Conservation (phyloP, 495 filamentous ascomycete species). For the Lophium mytilinum region DNA sequence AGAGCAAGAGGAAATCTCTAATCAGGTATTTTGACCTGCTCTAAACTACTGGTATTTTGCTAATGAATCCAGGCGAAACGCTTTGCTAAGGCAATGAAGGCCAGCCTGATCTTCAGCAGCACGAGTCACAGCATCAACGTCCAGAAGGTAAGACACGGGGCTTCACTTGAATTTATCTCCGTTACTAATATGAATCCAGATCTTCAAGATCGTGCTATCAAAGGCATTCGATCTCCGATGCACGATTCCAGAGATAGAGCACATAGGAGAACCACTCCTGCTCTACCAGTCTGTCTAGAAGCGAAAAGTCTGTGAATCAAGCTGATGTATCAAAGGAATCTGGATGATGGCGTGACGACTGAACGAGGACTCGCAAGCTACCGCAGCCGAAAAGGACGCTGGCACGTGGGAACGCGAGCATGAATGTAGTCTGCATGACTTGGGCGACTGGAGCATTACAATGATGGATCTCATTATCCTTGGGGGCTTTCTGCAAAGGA, state of each 20-base stretch:
- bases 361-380: neutral
- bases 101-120: slow-evolving; percentile 93
- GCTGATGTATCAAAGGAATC: neutral
- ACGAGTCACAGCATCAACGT: slow-evolving; percentile 99
- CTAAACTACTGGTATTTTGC: no score
- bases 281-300: slow-evolving; percentile 51
- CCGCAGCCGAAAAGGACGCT: neutral
- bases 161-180: neutral
- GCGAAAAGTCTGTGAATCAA: neutral
- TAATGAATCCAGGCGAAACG: slow-evolving; percentile 61
- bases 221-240: slow-evolving; percentile 98
- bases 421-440: slow-evolving; percentile 15
- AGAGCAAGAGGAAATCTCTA: slow-evolving; percentile 96
- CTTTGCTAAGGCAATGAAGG: slow-evolving; percentile 97
- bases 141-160: slow-evolving; percentile 65
- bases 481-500: neutral
- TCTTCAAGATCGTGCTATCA: slow-evolving; percentile 98
- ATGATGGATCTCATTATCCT: neutral
- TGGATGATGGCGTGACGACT: neutral
- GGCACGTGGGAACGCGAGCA: neutral
- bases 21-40: slow-evolving; percentile 53
- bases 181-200: slow-evolving; percentile 45
- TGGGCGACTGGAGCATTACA: slow-evolving; percentile 18
- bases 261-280: slow-evolving; percentile 90
- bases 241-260: slow-evolving; percentile 97